These are phyloP conservation scores for Syzygium syzygioides DNA, from an alignment of 441 rosid genomes.

Conservation along the genomic window DNA sequence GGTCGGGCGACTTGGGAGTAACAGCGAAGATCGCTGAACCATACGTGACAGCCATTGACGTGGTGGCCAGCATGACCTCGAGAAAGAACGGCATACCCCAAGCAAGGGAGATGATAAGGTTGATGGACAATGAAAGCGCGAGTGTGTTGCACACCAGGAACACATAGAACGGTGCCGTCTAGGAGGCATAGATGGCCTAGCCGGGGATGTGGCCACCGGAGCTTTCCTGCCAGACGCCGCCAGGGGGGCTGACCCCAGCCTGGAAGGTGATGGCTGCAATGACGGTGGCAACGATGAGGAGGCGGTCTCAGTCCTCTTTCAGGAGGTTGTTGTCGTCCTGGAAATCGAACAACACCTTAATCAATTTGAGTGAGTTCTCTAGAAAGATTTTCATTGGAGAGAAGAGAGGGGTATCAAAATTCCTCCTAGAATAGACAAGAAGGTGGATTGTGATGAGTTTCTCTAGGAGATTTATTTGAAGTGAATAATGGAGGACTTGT, in stretches of 20 bases:
- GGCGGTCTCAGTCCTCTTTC: background rate
- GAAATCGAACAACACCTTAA: too few relatives aligned
- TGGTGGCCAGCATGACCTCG: background rate
- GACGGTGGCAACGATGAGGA: background rate
- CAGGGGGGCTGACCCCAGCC: slow-evolving; percentile 17
- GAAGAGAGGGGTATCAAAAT: too few relatives aligned
- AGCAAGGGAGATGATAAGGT: background rate
- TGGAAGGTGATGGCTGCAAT: slow-evolving; percentile 11
- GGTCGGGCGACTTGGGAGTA: background rate
- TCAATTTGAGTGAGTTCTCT: too few relatives aligned
- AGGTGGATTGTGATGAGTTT: background rate
- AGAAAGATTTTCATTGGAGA: too few relatives aligned
- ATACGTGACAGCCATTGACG: background rate
- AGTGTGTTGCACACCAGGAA: background rate
- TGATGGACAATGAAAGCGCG: background rate
- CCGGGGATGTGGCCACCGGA: background rate
- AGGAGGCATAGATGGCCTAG: background rate
- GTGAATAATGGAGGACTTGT: too few relatives aligned
- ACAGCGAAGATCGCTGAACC: background rate
- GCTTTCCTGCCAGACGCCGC: slow-evolving; percentile 3
- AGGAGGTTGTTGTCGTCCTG: too few relatives aligned
- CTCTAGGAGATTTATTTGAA: background rate
- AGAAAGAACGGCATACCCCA: background rate
- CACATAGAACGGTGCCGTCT: background rate
- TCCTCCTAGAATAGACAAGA: too few relatives aligned